Conservation (phyloP, 805 yeast genomes). For the Kuraishia ogatae region DNA sequence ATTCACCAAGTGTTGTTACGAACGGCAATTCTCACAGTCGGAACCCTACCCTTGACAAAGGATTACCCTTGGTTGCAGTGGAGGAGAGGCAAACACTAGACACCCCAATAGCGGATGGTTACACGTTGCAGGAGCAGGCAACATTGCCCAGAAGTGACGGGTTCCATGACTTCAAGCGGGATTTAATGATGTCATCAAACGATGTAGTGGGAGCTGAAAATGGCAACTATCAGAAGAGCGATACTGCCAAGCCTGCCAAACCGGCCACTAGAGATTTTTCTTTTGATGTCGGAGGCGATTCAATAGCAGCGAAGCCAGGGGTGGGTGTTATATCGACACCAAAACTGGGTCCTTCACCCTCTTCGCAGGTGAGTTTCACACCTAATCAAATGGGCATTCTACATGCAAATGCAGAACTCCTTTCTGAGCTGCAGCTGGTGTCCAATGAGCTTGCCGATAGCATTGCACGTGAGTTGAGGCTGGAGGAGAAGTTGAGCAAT, state of each 20-base stretch:
- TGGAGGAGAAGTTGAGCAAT: conserved; percentile 36
- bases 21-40: background rate
- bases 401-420: conserved; percentile 47
- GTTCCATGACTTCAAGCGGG: background rate
- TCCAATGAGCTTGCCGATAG: conserved; percentile 69
- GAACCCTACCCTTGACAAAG: background rate
- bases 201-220: background rate
- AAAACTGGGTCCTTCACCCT: background rate
- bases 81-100: background rate
- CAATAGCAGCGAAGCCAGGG: background rate
- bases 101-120: no score
- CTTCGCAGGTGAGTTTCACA: conserved; percentile 23
- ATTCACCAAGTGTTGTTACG: no score
- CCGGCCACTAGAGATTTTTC: background rate
- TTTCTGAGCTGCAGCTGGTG: conserved; percentile 58
- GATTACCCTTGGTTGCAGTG: background rate
- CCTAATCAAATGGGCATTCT: conserved; percentile 56
- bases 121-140: background rate
- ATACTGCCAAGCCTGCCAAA: background rate
- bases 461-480: conserved; percentile 55
- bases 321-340: background rate
- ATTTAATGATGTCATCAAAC: conserved; percentile 1
- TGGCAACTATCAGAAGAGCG: background rate
- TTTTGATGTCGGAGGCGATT: background rate
- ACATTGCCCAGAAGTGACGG: background rate